phyloP scores from a whole-genome alignment of 495 filamentous ascomycete species.

The Thozetella sp. region DNA sequence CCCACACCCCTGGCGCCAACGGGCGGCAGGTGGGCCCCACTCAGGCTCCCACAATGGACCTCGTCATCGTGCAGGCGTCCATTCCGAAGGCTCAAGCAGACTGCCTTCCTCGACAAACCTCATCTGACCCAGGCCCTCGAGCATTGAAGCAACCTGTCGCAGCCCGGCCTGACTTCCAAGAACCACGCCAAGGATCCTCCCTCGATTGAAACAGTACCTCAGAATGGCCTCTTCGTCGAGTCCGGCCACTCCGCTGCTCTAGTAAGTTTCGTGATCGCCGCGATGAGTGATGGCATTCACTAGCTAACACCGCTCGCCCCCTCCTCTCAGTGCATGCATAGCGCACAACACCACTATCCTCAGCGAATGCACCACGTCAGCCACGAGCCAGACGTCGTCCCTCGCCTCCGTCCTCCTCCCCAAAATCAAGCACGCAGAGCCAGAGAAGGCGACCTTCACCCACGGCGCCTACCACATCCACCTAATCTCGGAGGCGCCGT shows the following conservation, averaged over 20 bases:
- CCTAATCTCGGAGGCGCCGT: conserved; percentile 87
- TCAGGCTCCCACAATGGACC: background rate
- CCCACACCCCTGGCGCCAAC: background rate
- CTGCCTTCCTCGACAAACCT: background rate
- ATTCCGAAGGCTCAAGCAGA: background rate
- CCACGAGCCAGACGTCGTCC: conserved; percentile 73
- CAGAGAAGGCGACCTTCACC: conserved; percentile 92
- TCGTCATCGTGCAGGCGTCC: background rate
- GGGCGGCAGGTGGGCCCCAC: background rate
- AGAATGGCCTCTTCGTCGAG: conserved; percentile 82
- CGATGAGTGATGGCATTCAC: conserved; percentile 3
- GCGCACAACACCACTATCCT: conserved; percentile 90
- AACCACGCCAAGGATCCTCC: background rate
- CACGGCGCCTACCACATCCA: conserved; percentile 91
- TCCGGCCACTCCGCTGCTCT: conserved; percentile 74
- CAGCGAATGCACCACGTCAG: conserved; percentile 82
- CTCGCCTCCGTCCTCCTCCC: conserved; percentile 95
- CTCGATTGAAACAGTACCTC: conserved; percentile 1
- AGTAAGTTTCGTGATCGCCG: conserved; percentile 53
- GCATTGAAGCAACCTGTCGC: background rate
- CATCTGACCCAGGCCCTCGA: background rate
- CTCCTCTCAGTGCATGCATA: conserved; percentile 74
- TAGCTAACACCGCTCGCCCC: conserved; percentile 20
- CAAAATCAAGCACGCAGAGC: conserved; percentile 79
- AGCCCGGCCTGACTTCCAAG: background rate